Base-by-base conservation (phyloP, 2,329 filamentous ascomycete genomes). In the Neofusicoccum kwambonambiense region DNA sequence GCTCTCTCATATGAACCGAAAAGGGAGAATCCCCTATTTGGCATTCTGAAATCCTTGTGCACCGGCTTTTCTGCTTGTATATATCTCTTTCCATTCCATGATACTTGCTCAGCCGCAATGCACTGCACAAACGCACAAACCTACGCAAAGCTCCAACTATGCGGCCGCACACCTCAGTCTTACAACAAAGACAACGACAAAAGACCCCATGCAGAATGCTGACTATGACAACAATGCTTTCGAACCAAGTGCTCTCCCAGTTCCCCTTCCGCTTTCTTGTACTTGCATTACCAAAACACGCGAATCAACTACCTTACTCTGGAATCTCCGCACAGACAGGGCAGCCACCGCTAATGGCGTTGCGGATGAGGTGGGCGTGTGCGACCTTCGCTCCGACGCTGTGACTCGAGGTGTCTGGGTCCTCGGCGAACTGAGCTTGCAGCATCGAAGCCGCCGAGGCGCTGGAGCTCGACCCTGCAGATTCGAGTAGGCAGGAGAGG, bases 361-460 rank as follows among this genome's bases (percentile, higher is more conserved):
- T 90, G 69, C 88, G 84, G 66, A 97, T 78, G 63, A 97, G 75
- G 68, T 92, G 86, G 44, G 93, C 93, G 74, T 92, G 91, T 68
- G 91, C 95, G 34, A 97, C 92, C 78, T 97, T 97, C 35, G 89
- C 87, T 0, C 92, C 91, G 6, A 98, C 88, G 62, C 90, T 91
- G 64, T 89, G 83, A 7, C 85, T 83, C 73, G 75, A 77, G 3
- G 49, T 62, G 3, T 82, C 79, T 3, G 80, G 74, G 68, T 77
- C 75, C 11, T 54, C 66, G 15, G 72, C 73, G 15, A 79, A 71
- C 64, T 73, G 71, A 49, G 75, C 69, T 64, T 89, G 79, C 62
- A 84, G 68, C 31, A 79, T 77, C 13, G 77, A 76, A 0, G 80
- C 75, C 1, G 77, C 73, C 41, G 72, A 78, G 22, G 75, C 74